Conservation (phyloP, 805 yeast species). For the Vanderwaltozyma yarrowii region DNA sequence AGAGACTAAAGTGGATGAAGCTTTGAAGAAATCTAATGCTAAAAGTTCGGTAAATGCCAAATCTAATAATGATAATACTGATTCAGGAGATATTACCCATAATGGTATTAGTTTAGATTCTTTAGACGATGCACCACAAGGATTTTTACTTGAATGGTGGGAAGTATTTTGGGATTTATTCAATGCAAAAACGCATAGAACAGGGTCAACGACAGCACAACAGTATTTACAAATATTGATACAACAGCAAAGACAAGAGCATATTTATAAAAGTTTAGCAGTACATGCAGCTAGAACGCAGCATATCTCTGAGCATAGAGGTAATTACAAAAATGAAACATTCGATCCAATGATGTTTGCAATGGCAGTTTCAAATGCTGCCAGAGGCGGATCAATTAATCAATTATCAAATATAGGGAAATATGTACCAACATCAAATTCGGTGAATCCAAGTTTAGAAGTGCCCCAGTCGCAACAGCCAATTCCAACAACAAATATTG, state of each 20-base stretch:
- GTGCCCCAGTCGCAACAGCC: not conserved
- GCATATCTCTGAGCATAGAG: slow-evolving; percentile 31
- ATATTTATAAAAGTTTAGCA: slow-evolving; percentile 36
- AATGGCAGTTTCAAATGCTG: slow-evolving; percentile 1
- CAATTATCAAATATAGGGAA: not conserved
- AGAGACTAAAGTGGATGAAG: slow-evolving; percentile 54
- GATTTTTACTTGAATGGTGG: slow-evolving; percentile 93
- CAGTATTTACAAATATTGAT: slow-evolving; percentile 60
- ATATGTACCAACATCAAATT: not conserved
- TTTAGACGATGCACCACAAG: slow-evolving; percentile 66
- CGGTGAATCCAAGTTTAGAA: not conserved
- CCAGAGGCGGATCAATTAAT: slow-evolving; percentile 1
- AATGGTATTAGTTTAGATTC: slow-evolving; percentile 3
- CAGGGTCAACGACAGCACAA: slow-evolving; percentile 52
- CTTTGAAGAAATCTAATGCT: not conserved
- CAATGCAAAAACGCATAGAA: slow-evolving; percentile 65
- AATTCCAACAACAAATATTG: not conserved
- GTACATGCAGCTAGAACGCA: slow-evolving; percentile 38
- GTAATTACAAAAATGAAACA: slow-evolving; percentile 28
- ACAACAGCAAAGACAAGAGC: slow-evolving; percentile 50
- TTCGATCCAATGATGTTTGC: slow-evolving; percentile 16
- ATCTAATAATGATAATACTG: not conserved
- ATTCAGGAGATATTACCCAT: not conserved
- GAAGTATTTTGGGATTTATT: slow-evolving; percentile 90
- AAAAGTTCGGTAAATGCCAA: not conserved